Percentiles rank a stretch among this genome's conserved stretches.
These are phyloP conservation scores for Lepidium sativum DNA, from an alignment of 345 rosid species.

Conservation along the genomic window DNA sequence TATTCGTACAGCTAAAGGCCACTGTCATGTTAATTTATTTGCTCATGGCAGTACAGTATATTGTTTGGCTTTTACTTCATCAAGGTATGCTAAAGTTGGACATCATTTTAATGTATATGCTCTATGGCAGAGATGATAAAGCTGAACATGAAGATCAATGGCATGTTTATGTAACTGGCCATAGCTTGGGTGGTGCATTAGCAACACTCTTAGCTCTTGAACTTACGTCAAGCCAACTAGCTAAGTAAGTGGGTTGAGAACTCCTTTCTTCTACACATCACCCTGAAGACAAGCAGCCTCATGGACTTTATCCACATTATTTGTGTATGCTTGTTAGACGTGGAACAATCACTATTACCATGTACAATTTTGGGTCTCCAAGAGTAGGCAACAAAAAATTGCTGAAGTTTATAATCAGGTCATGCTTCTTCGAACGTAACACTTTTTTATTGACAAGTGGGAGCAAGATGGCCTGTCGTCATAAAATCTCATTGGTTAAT, in stretches of 20 bases:
- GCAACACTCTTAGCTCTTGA: conserved; percentile 91
- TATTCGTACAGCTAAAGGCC: background rate
- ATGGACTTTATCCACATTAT: background rate
- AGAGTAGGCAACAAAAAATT: conserved; percentile 87
- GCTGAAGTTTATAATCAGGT: conserved; percentile 88
- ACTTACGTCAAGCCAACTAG: conserved; percentile 82
- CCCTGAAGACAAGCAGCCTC: background rate
- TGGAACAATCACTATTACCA: conserved; percentile 63
- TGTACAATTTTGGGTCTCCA: conserved; percentile 98
- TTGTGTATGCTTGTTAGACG: conserved; percentile 34
- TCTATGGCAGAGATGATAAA: conserved; percentile 46
- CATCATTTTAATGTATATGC: conserved; percentile 1
- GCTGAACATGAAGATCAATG: conserved; percentile 42
- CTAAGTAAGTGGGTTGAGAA: conserved; percentile 43
- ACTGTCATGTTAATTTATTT: background rate
- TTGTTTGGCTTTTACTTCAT: no score
- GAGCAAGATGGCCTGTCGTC: background rate
- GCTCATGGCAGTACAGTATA: background rate
- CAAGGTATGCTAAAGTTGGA: no score
- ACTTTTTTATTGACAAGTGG: background rate
- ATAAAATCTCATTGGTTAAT: background rate
- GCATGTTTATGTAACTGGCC: conserved; percentile 94
- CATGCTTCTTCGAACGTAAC: background rate
- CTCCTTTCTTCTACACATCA: background rate
- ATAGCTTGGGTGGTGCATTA: conserved; percentile 96